These are phyloP conservation scores for Hymenoscyphus linearis DNA, from an alignment of 2,329 filamentous ascomycete genomes.

Conservation along the genomic window DNA sequence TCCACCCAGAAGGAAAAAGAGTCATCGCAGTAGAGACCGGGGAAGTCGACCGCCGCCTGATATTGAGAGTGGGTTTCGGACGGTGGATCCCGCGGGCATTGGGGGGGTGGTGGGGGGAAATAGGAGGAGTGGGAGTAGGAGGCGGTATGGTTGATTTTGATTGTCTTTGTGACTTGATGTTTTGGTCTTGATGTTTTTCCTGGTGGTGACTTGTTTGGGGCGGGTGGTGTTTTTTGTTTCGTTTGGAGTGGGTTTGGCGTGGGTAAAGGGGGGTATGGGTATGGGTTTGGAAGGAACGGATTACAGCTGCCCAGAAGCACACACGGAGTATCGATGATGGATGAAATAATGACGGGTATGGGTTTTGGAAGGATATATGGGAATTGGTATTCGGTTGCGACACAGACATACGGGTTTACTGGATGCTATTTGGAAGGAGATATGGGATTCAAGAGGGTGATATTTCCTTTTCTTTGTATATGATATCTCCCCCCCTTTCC, in stretches of 20 bases:
- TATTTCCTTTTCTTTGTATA: background rate
- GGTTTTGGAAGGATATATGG: background rate
- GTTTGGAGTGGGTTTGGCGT: background rate
- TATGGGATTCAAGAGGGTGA: background rate
- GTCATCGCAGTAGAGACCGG: constrained; percentile 12
- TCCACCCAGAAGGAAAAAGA: constrained; percentile 30
- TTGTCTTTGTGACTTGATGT: no score
- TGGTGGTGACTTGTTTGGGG: no score
- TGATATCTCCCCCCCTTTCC: background rate
- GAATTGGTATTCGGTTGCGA: no score
- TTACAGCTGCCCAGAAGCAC: background rate
- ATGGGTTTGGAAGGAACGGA: background rate
- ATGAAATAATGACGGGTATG: background rate
- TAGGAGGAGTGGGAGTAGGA: constrained; percentile 18
- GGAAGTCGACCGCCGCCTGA: constrained; percentile 13
- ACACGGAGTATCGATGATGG: background rate
- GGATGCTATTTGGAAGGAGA: no score
- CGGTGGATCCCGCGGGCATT: constrained; percentile 30
- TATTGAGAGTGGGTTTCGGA: constrained; percentile 29
- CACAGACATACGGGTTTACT: no score
- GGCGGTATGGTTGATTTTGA: background rate
- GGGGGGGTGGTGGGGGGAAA: constrained; percentile 27
- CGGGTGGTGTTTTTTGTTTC: no score
- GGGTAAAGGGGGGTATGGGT: background rate
- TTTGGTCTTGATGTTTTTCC: background rate